Evolutionary conservation across 352 stramenopile species (phyloP).

Genomic region (Phytophthora brassicae): DNA sequence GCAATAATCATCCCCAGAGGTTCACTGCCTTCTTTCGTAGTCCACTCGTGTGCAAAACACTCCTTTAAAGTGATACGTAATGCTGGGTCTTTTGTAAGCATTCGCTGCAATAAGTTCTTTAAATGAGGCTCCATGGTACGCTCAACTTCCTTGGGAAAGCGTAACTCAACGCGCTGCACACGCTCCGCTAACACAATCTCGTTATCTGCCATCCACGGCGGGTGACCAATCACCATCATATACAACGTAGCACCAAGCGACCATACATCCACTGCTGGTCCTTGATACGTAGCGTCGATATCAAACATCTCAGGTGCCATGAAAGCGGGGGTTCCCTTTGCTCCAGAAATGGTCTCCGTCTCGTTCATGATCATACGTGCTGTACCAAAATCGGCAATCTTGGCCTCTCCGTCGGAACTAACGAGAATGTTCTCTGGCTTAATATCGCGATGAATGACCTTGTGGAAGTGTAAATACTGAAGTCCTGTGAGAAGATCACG

Average conservation of each 20-base stretch:
- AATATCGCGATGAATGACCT: slow-evolving; percentile 93
- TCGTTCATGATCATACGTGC: slow-evolving; percentile 92
- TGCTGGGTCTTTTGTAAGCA: slow-evolving; percentile 89
- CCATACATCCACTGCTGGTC: slow-evolving; percentile 86
- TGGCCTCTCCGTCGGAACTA: slow-evolving; percentile 78
- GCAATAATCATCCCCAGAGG: slow-evolving; percentile 52
- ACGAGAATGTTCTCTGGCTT: slow-evolving; percentile 91
- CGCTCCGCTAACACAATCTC: slow-evolving; percentile 86
- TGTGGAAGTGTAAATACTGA: slow-evolving; percentile 93
- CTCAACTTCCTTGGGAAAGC: slow-evolving; percentile 77
- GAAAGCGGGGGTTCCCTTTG: slow-evolving; percentile 87
- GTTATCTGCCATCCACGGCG: slow-evolving; percentile 90
- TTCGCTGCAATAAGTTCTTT: slow-evolving; percentile 90
- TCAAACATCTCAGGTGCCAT: slow-evolving; percentile 93
- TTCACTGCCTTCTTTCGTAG: slow-evolving; percentile 92
- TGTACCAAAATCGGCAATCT: slow-evolving; percentile 91
- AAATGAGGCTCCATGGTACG: slow-evolving; percentile 83
- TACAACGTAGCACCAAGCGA: slow-evolving; percentile 90
- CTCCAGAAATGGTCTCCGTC: slow-evolving; percentile 79
- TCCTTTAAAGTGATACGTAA: slow-evolving; percentile 80
- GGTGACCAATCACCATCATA: slow-evolving; percentile 91
- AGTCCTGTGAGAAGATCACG: slow-evolving; percentile 88
- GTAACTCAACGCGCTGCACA: slow-evolving; percentile 88
- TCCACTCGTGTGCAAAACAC: slow-evolving; percentile 91
- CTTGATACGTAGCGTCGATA: slow-evolving; percentile 86